Base-by-base conservation (phyloP, 768 basidiomycete genomes). In the Heimioporus sp. region DNA sequence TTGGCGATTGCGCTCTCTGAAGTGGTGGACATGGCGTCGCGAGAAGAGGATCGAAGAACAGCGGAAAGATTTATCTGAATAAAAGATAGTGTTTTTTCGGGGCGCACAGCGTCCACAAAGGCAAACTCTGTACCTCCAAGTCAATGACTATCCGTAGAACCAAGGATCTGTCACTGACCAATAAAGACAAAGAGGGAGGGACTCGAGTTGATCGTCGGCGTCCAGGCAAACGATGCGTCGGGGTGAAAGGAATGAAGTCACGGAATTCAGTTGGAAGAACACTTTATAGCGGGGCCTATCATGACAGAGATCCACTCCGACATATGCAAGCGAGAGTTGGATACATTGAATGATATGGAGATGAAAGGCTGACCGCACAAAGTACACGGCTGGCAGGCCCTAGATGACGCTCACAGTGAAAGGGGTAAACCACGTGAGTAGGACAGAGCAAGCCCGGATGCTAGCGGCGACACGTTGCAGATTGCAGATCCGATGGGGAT, bases 401-500 rank as follows among this genome's bases (percentile, higher is more conserved):
- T 21, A 19, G 44, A 49, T 49, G 40, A 24, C 36, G 24, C 19
- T 37, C 41, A 5, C 20, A 35, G 40, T 32, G 35, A 49, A 48
- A 48, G 37, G 24, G 16, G 41, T 40, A 17, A 16, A 11, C 37
- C 62, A 64, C 62, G 61, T 64, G 63, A 55, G 41, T 12, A 41
- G 49, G 37, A 70, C 57, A 68, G 34, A 64, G 56, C 57, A 68
- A 60, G 52, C 30, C 43, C 57, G 59, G 64, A 32, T 53, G 46
- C 21, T 51, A 32, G 62, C 67, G 59, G 50, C 32, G 35, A 43
- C 62, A 64, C 60, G 58, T 55, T 68, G 59, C 49, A 62, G 20
- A 35, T 43, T 37, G 40, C 9, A 20, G 16, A 48, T 43, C 45
- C 32, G 39, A 55, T 39, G 43, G 43, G 39, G 15, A 49, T 51